Percentiles rank a stretch among this genome's conserved stretches.
Conservation (phyloP, 2,329 filamentous ascomycete species). For the Pseudogymnoascus destructans region DNA sequence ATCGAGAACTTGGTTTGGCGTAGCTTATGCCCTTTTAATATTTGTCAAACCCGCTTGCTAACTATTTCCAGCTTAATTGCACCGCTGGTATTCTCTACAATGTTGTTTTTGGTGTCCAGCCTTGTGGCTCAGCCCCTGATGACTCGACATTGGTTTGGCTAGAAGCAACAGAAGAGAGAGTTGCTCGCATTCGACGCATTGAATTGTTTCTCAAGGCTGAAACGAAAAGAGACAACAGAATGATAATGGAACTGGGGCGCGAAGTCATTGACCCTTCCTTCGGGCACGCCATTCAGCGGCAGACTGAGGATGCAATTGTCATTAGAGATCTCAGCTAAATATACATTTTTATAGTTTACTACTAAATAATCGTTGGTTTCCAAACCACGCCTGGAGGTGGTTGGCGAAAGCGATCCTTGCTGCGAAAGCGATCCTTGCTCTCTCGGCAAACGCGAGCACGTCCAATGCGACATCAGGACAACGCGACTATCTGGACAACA, state of each 20-base stretch:
- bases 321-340: neutral
- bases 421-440: too few species aligned
- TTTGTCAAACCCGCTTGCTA: neutral
- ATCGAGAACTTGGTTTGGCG: constrained; percentile 22
- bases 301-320: neutral
- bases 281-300: neutral
- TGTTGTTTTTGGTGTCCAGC: neutral
- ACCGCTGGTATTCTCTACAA: neutral
- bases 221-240: neutral
- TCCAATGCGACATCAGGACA: too few species aligned
- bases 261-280: neutral
- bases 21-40: constrained; percentile 15
- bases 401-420: too few species aligned
- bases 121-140: neutral
- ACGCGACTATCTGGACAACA: too few species aligned
- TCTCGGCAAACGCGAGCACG: too few species aligned
- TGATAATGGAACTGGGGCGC: neutral
- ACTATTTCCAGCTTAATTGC: neutral
- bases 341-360: too few species aligned
- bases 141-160: constrained; percentile 27
- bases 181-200: constrained; percentile 19
- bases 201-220: neutral
- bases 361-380: too few species aligned
- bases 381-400: too few species aligned
- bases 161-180: constrained; percentile 29